phyloP scores from a whole-genome alignment of 805 yeast species.

The Candida insectorum region DNA sequence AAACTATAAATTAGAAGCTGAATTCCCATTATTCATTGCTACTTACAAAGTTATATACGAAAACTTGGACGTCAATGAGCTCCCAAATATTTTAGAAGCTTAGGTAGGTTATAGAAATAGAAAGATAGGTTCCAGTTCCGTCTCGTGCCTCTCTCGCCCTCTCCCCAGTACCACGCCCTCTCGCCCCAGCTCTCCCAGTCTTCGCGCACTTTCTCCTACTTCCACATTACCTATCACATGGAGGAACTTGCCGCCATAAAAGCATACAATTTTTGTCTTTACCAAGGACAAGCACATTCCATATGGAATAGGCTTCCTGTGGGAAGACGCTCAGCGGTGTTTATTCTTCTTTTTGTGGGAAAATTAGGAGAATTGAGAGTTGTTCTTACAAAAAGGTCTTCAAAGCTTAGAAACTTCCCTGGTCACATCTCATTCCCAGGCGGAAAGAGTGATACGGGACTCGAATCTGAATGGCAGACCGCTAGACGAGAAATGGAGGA shows the following conservation, averaged over 20 bases:
- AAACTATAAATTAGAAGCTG: slow-evolving; percentile 49
- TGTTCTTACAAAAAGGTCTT: slow-evolving; percentile 73
- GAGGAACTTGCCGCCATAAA: slow-evolving; percentile 21
- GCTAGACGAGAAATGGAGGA: slow-evolving; percentile 84
- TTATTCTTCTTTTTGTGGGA: slow-evolving; percentile 71
- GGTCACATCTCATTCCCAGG: slow-evolving; percentile 95
- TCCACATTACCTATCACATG: background rate
- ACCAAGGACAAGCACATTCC: slow-evolving; percentile 26
- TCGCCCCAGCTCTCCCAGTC: background rate
- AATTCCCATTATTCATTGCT: slow-evolving; percentile 78
- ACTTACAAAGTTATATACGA: slow-evolving; percentile 84
- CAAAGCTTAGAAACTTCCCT: slow-evolving; percentile 66
- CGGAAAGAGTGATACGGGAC: slow-evolving; percentile 75
- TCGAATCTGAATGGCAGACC: slow-evolving; percentile 65
- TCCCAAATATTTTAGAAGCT: slow-evolving; percentile 62
- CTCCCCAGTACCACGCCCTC: background rate
- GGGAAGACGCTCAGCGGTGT: slow-evolving; percentile 72
- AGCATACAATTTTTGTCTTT: slow-evolving; percentile 29
- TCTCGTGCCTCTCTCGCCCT: background rate
- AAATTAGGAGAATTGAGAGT: slow-evolving; percentile 73
- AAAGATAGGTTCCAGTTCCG: background rate
- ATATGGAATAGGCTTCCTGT: slow-evolving; percentile 68
- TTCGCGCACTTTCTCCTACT: too few species aligned
- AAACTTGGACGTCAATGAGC: slow-evolving; percentile 64
- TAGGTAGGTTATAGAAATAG: slow-evolving; percentile 1